A percentile compares a stretch with the other conserved stretches of the same genome.
Evolutionary conservation across 306 rosid genomes (phyloP).

Genomic region (Comarum palustre): DNA sequence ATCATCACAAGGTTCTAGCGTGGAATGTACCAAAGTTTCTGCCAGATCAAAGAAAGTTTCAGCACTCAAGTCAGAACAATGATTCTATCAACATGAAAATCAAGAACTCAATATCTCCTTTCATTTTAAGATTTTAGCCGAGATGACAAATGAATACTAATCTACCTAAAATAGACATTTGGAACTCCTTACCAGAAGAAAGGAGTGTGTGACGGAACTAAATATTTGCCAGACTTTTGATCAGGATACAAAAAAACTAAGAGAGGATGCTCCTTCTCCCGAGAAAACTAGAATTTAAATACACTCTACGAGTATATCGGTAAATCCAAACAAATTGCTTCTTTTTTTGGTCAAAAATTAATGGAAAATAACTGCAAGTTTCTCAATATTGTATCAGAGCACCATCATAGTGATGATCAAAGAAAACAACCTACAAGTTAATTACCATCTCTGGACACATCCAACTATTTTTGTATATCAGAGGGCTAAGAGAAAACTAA

Average conservation of each 20-base stretch:
- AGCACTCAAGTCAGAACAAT: constrained; percentile 12
- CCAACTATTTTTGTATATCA: neutral
- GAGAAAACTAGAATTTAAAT: neutral
- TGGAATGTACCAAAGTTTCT: constrained; percentile 98
- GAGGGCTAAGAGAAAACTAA: neutral
- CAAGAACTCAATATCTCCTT: neutral
- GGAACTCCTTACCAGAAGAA: neutral
- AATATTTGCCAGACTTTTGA: neutral
- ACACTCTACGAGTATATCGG: neutral
- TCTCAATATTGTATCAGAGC: neutral
- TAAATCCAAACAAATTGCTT: neutral
- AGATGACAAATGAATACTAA: neutral
- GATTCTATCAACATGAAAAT: neutral
- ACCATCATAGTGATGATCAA: neutral
- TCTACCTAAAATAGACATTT: neutral
- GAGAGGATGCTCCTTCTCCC: neutral
- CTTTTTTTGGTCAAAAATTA: neutral
- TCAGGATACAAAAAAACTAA: neutral
- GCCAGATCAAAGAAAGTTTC: constrained; percentile 37
- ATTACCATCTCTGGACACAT: constrained; percentile 4
- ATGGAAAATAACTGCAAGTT: neutral
- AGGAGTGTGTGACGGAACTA: neutral
- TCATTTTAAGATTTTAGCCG: neutral
- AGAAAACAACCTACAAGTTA: constrained; percentile 1
- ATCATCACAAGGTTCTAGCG: constrained; percentile 84